Percentiles rank a stretch among this genome's conserved stretches.
phyloP scores from a whole-genome alignment of 495 filamentous ascomycete species.

The Amphirosellinia nigrospora region DNA sequence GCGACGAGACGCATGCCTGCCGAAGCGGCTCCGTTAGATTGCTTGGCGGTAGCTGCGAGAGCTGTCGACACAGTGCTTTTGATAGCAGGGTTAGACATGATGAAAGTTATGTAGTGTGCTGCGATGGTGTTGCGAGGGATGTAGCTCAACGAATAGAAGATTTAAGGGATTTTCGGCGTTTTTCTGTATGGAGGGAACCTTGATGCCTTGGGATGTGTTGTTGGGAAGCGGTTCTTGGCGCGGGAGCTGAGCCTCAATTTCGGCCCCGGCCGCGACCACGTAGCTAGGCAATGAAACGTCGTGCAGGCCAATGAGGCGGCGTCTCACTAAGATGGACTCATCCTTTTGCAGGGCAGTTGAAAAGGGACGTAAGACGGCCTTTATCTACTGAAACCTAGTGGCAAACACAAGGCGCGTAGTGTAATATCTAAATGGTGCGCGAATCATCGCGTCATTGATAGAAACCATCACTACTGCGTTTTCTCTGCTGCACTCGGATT shows the following conservation, averaged over 20 bases:
- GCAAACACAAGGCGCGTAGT: background rate
- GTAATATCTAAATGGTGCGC: background rate
- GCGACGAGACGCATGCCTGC: background rate
- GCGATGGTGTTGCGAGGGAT: background rate
- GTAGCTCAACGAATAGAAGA: no score
- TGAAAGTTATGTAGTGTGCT: background rate
- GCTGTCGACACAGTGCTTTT: background rate
- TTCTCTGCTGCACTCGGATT: background rate
- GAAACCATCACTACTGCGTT: background rate
- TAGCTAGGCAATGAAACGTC: background rate
- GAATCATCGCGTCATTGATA: background rate
- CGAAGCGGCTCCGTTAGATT: background rate
- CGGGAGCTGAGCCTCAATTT: conserved; percentile 3
- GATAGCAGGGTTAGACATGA: background rate
- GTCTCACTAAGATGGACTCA: background rate
- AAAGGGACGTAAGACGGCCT: background rate
- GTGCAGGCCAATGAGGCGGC: background rate
- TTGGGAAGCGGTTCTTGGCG: background rate
- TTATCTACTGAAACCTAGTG: background rate
- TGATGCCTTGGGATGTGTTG: background rate
- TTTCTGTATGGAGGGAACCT: background rate
- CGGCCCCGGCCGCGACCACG: background rate
- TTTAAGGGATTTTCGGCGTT: background rate
- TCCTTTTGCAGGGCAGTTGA: background rate
- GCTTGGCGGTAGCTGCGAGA: background rate